These are phyloP conservation scores for Butyriboletus loyo DNA, from an alignment of 768 basidiomycete species.

Conservation along the genomic window DNA sequence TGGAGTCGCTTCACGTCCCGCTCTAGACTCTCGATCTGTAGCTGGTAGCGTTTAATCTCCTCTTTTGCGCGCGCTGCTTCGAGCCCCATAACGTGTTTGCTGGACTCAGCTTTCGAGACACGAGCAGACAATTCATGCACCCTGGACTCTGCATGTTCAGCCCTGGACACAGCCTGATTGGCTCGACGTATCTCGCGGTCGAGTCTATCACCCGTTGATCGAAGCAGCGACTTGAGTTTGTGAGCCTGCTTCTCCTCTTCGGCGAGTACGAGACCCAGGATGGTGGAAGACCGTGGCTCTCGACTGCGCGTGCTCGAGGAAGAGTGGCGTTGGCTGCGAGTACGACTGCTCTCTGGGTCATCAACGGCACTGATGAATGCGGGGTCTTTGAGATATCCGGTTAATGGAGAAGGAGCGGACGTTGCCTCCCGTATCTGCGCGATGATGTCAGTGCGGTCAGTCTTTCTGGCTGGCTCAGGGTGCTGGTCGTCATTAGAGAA, in stretches of 20 bases:
- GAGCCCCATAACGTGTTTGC: constrained; percentile 38
- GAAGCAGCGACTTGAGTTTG: constrained; percentile 51
- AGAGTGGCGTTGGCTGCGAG: constrained; percentile 30
- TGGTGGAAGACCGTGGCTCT: constrained; percentile 37
- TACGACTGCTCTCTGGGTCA: constrained; percentile 25
- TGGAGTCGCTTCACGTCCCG: constrained; percentile 40
- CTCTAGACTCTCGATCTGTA: constrained; percentile 47
- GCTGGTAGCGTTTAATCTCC: constrained; percentile 45
- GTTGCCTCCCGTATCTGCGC: constrained; percentile 43
- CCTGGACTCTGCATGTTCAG: constrained; percentile 49
- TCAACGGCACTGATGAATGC: constrained; percentile 36
- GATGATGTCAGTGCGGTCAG: constrained; percentile 33
- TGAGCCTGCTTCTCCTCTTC: constrained; percentile 58
- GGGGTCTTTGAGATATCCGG: constrained; percentile 44
- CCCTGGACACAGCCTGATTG: constrained; percentile 49
- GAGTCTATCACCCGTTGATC: constrained; percentile 49
- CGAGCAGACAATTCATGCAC: constrained; percentile 41
- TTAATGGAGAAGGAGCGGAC: constrained; percentile 43
- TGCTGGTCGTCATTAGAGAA: constrained; percentile 10
- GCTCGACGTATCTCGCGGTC: constrained; percentile 55
- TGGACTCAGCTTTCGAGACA: constrained; percentile 40
- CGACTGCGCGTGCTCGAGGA: constrained; percentile 40
- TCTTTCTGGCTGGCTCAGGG: constrained; percentile 9
- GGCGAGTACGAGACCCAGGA: constrained; percentile 44
- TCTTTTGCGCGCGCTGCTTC: constrained; percentile 41